Evolutionary conservation across 2,329 filamentous ascomycete genomes (phyloP), one percentile per base, ranked within the genome.

Genomic region (Penicillium sp.): DNA sequence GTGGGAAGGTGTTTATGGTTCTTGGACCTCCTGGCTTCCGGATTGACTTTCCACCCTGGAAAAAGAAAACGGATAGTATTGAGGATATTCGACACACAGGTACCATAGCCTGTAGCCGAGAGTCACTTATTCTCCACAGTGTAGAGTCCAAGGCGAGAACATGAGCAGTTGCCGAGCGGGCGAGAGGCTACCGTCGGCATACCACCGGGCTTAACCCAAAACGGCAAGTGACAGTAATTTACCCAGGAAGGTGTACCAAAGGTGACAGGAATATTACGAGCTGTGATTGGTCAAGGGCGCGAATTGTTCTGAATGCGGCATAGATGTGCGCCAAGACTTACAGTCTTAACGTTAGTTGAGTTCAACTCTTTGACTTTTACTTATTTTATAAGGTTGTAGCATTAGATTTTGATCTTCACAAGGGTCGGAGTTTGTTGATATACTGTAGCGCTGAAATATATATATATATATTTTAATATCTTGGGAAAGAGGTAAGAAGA

Each of bases 281-380:
- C 8, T 45, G 1, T 53, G 39, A 53, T 51, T 47, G 51, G 49
- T 4, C 4, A 1, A 28, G n/a, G 2, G 9, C 24, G 35, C 12
- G n/a, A 22, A 22, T 39, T 22, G 15, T 3, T 9, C 56, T 43
- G 54, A 53, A 58, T 51, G 56, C 54, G 56, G 56, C 48, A 57
- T 48, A 10, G 51, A 55, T 53, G 24, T 17, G 46, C 19, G 53
- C 43, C 50, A 53, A 51, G 51, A 49, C 29, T 32, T n/a, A 22
- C 4, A 8, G 6, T 7, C 12, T 31, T 42, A 15, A 40, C 26
- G 22, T 39, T 17, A 6, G 35, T n/a, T 26, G 26, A 41, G 3
- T 15, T 41, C 26, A 21, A 29, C 4, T 5, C 5, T n/a, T 38
- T 29, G n/a, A 12, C 17, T 6, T 17, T 17, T 15, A 21, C 21